Evolutionary conservation across 768 basidiomycete species (phyloP), one percentile per base, ranked within the genome.

Genomic region (Kwoniella mangroviensis): DNA sequence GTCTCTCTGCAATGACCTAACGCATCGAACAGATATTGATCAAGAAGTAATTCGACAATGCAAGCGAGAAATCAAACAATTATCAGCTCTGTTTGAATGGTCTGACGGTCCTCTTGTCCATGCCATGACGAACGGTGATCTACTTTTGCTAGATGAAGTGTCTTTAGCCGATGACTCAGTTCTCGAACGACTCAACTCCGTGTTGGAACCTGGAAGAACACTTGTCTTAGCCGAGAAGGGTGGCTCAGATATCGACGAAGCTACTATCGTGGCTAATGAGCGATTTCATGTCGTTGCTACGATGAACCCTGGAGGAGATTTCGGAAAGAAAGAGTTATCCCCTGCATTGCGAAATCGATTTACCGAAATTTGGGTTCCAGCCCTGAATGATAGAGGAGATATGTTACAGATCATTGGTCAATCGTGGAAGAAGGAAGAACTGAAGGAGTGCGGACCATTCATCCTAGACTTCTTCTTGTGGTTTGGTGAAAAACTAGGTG

Each of bases 271-370:
- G 21, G 95, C 94, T 9, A 80, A 84, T 7, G 84, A 86, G 3
- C 84, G 84, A 1, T 99, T 99, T 86, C 91, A 94, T 80, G 88
- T 99, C 45, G 86, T 98, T 0, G 94, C 97, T 2, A 98, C 97
- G 2, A 99, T 99, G 97, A 99, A 99, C 81, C 97, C 97, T 0
- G 97, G 97, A 21, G 97, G 97, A 15, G 97, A 99, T 79, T 98
- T 95, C 76, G 97, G 97, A 24, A 99, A 99, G 86, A 99, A 98
- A 81, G 97, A 99, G 80, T 85, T 99, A 2, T 98, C 97, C 1
- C 96, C 95, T 41, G 97, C 97, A 0, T 85, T 99, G 49, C 89
- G 97, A 21, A 99, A 98, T 84, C 89, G 97, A 4, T 99, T 99
- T 84, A 99, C 97, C 3, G 97, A 99, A 82, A 96, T 99, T 41